phyloP scores from a whole-genome alignment of 2,329 filamentous ascomycete genomes.

The Triangularia setosa region DNA sequence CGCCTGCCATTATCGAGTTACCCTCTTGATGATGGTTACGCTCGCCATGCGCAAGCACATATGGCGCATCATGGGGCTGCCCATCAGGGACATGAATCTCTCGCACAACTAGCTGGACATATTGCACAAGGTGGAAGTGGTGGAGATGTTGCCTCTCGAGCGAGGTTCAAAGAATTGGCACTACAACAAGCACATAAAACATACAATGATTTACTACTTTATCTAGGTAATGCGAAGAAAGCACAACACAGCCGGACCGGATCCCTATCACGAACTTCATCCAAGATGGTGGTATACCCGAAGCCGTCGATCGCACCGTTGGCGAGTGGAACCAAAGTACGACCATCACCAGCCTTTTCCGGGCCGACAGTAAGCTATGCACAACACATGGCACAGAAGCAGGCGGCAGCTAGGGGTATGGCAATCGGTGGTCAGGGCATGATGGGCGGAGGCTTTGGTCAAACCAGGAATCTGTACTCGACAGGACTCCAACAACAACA shows the following conservation, averaged over 20 bases:
- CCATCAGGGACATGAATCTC: conserved; percentile 25
- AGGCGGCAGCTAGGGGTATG: conserved; percentile 19
- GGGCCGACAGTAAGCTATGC: conserved; percentile 18
- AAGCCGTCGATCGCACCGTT: conserved; percentile 42
- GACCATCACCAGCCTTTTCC: conserved; percentile 4
- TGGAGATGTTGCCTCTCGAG: conserved; percentile 30
- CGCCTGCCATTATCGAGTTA: conserved; percentile 26
- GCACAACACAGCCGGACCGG: conserved; percentile 38
- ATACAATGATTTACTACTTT: conserved; percentile 67
- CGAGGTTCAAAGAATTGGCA: conserved; percentile 62
- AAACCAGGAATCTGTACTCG: conserved; percentile 14
- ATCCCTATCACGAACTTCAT: conserved; percentile 36
- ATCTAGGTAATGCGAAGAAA: conserved; percentile 58
- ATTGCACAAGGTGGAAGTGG: conserved; percentile 1
- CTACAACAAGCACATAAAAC: conserved; percentile 67
- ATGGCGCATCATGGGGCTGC: conserved; percentile 24
- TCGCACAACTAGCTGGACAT: conserved; percentile 18
- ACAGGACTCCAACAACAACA: conserved; percentile 17
- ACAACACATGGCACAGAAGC: conserved; percentile 24
- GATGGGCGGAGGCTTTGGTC: conserved; percentile 15
- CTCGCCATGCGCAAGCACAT: conserved; percentile 24
- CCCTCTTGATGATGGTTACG: conserved; percentile 29
- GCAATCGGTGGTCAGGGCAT: conserved; percentile 19
- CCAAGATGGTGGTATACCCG: conserved; percentile 53
- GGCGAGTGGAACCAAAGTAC: conserved; percentile 13